These are phyloP conservation scores for Cucurbita ficifolia DNA, from an alignment of 306 rosid genomes.

Conservation along the genomic window DNA sequence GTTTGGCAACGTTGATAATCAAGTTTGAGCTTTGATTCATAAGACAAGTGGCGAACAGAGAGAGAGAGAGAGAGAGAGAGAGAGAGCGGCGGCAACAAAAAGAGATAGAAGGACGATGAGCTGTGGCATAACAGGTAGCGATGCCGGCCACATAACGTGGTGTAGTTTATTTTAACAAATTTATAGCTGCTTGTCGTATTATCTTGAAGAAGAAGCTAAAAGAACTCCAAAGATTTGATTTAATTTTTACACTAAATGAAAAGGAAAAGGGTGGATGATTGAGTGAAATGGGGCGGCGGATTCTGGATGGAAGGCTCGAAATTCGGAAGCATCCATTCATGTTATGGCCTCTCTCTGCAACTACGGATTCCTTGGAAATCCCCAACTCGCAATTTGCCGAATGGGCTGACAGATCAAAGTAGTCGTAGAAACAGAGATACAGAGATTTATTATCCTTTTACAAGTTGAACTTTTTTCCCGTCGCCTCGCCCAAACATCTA, in stretches of 20 bases:
- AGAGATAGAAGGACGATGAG: background rate
- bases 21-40: background rate
- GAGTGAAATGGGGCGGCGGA: constrained; percentile 3
- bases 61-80: no score
- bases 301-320: background rate
- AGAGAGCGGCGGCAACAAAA: background rate
- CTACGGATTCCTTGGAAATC: constrained; percentile 14
- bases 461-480: no score
- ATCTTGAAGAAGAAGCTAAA: background rate
- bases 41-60: background rate
- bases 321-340: constrained; percentile 8
- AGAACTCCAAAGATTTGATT: no score
- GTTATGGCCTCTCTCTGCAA: constrained; percentile 11
- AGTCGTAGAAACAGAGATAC: background rate
- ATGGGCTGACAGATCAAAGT: background rate
- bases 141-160: background rate
- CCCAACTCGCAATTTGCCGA: background rate
- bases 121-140: background rate
- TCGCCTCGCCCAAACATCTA: no score
- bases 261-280: background rate
- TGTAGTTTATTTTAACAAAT: background rate
- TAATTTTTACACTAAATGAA: background rate
- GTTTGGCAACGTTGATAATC: background rate
- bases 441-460: background rate
- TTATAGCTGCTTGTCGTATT: background rate